Conservation (phyloP, 495 filamentous ascomycete genomes). For the Neurospora tetraspora region DNA sequence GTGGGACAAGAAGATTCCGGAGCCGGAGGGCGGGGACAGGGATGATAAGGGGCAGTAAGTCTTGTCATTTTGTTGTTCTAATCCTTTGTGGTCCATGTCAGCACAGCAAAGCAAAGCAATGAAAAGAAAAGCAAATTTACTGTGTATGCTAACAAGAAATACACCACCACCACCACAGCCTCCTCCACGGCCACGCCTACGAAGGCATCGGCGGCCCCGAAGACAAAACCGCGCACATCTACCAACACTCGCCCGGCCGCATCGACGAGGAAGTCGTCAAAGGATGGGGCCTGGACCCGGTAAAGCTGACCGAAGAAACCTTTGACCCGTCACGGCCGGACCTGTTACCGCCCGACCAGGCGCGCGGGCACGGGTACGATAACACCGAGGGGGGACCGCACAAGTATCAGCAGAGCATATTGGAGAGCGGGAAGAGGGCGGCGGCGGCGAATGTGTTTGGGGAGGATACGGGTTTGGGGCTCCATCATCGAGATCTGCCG, state of each 20-base stretch:
- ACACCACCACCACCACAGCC: constrained; percentile 5
- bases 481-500: background rate
- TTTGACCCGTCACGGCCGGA: background rate
- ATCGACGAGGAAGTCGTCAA: constrained; percentile 11
- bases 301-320: background rate
- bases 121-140: too few relatives aligned
- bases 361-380: background rate
- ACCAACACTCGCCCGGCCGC: constrained; percentile 17
- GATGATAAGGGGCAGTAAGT: constrained; percentile 28
- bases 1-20: constrained; percentile 28
- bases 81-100: too few relatives aligned
- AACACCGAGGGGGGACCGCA: background rate
- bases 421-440: constrained; percentile 1
- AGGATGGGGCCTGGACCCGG: constrained; percentile 6
- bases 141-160: background rate
- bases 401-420: too few relatives aligned
- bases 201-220: constrained; percentile 25
- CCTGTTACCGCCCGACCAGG: constrained; percentile 5
- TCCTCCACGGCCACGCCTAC: constrained; percentile 15
- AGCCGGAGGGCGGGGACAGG: constrained; percentile 27
- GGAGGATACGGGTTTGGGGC: background rate
- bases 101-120: too few relatives aligned
- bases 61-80: background rate
- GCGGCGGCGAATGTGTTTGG: constrained; percentile 2
- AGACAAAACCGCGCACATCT: constrained; percentile 21